Evolutionary conservation across 139 green algal genomes (phyloP).

Genomic region (Picochlorum costavermella): DNA sequence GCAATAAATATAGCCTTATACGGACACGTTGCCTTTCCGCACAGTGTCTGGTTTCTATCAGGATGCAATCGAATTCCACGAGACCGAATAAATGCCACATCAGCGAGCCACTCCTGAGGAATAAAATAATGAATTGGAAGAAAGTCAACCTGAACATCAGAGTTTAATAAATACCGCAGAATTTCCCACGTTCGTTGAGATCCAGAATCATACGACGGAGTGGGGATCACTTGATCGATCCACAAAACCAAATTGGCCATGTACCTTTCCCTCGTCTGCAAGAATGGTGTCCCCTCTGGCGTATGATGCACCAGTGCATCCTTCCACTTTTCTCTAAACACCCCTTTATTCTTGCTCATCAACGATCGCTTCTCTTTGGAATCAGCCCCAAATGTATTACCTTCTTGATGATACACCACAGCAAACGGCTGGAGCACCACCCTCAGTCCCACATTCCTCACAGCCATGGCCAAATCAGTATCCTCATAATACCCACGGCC

Average conservation of each 20-base stretch:
- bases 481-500: constrained; percentile 15
- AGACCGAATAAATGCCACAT: not conserved
- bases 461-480: constrained; percentile 21
- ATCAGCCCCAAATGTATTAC: constrained; percentile 19
- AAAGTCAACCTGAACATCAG: not conserved
- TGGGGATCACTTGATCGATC: constrained; percentile 25
- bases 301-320: not conserved
- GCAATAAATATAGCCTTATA: constrained; percentile 3
- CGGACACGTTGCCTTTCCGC: not conserved
- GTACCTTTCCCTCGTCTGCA: not conserved
- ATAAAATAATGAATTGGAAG: not conserved
- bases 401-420: constrained; percentile 28
- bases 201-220: constrained; percentile 16
- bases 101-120: not conserved
- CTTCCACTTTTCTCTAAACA: constrained; percentile 20
- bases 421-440: constrained; percentile 20
- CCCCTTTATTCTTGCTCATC: constrained; percentile 15
- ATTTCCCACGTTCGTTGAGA: constrained; percentile 15
- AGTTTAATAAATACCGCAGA: constrained; percentile 9
- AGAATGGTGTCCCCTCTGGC: not conserved
- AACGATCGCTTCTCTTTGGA: constrained; percentile 17
- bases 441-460: not conserved
- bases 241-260: constrained; percentile 2
- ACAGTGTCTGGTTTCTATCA: not conserved
- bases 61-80: not conserved